These are phyloP conservation scores for Hebeloma cylindrosporum DNA, from an alignment of 768 basidiomycete species.

Conservation along the genomic window DNA sequence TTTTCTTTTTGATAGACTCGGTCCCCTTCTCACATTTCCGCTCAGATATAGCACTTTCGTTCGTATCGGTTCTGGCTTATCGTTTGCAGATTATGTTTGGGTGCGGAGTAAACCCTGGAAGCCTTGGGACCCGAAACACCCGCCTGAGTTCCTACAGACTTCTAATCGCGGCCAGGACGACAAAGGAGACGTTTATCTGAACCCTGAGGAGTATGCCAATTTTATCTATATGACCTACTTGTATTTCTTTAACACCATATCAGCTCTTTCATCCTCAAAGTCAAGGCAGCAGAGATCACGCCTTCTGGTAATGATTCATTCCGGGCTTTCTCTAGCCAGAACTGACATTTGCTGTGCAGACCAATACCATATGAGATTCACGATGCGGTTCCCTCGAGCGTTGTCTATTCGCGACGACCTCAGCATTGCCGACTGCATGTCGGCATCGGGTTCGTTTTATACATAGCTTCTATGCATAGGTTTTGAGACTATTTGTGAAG, in stretches of 20 bases:
- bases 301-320: conserved; percentile 53
- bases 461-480: neutral
- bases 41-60: conserved; percentile 83
- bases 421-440: conserved; percentile 68
- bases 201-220: conserved; percentile 85
- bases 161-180: conserved; percentile 67
- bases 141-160: conserved; percentile 68
- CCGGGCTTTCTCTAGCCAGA: neutral
- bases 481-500: conserved; percentile 31
- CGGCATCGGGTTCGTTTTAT: conserved; percentile 53
- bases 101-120: conserved; percentile 84
- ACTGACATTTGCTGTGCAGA: conserved; percentile 41
- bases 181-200: conserved; percentile 88
- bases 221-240: neutral
- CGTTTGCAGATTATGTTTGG: conserved; percentile 85
- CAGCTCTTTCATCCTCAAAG: conserved; percentile 90
- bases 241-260: neutral
- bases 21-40: conserved; percentile 34
- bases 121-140: conserved; percentile 67
- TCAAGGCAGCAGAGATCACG: conserved; percentile 93
- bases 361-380: conserved; percentile 81
- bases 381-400: conserved; percentile 94
- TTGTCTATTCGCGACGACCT: conserved; percentile 79
- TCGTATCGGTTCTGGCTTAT: conserved; percentile 87
- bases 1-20: neutral